Evolutionary conservation across 2,329 filamentous ascomycete genomes (phyloP).

Genomic region (Curvularia verruculosa): DNA sequence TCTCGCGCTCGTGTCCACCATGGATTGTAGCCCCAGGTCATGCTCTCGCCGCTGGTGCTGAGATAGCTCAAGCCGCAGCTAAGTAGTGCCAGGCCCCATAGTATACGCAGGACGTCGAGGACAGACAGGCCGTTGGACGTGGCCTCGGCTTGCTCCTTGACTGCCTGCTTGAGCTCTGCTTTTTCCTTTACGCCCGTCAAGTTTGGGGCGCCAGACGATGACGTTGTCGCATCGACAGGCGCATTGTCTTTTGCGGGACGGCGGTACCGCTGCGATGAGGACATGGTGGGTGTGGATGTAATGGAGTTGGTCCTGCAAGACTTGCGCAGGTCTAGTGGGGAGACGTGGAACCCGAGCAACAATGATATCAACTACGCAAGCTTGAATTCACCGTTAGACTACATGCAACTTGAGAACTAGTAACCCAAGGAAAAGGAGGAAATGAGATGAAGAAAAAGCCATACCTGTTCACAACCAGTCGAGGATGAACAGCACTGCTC

Average conservation of each 20-base stretch:
- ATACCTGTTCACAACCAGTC: not conserved
- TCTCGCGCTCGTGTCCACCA: conserved; percentile 48
- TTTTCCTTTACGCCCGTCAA: conserved; percentile 28
- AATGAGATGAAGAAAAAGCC: not conserved
- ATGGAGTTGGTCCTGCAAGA: not conserved
- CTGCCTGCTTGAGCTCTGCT: conserved; percentile 33
- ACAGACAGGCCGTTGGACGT: conserved; percentile 36
- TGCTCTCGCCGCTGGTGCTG: conserved; percentile 68
- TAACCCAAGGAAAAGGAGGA: not conserved
- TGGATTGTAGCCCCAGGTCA: conserved; percentile 49
- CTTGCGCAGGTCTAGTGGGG: not conserved
- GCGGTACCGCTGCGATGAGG: conserved; percentile 32
- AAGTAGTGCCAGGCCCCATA: conserved; percentile 69
- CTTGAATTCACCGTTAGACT: not conserved
- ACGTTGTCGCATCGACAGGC: conserved; percentile 12
- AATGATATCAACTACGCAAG: not conserved
- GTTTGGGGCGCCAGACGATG: conserved; percentile 16
- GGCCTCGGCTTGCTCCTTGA: conserved; percentile 30
- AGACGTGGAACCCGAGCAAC: not conserved
- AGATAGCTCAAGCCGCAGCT: conserved; percentile 77
- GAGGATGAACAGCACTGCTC: not conserved
- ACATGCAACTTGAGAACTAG: not conserved
- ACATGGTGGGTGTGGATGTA: conserved; percentile 20
- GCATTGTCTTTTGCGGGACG: conserved; percentile 19
- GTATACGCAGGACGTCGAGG: conserved; percentile 71